Percentiles rank a stretch among this genome's conserved stretches.
Evolutionary conservation across 1,284 basidiomycete genomes (phyloP).

Genomic region (Taiwanofungus camphoratus): DNA sequence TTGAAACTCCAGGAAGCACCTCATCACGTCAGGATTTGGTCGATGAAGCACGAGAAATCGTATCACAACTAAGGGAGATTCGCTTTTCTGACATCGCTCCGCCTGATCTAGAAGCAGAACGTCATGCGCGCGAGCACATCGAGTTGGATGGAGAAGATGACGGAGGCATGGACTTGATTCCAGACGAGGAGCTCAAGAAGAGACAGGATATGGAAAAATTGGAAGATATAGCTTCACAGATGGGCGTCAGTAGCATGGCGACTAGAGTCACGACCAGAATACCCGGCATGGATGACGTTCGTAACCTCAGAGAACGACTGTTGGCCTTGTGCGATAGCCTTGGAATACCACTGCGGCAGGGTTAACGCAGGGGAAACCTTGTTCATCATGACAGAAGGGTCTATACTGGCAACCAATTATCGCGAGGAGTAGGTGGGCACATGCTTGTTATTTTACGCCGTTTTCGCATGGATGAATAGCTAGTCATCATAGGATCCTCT

Average conservation of each 20-base stretch:
- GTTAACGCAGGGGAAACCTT: no score
- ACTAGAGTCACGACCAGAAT: constrained; percentile 20
- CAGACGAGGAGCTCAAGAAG: constrained; percentile 37
- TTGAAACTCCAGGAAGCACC: constrained; percentile 25
- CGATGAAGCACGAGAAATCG: constrained; percentile 46
- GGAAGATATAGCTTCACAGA: constrained; percentile 47
- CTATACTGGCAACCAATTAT: no score
- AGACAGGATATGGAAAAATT: constrained; percentile 46
- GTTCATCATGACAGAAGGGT: no score
- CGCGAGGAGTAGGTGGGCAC: no score
- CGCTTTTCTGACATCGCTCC: constrained; percentile 64
- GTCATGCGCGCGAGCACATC: constrained; percentile 62
- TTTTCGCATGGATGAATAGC: no score
- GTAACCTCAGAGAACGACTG: constrained; percentile 35
- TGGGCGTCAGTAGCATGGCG: constrained; percentile 28
- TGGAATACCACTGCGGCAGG: constrained; percentile 22
- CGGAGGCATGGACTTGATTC: constrained; percentile 15
- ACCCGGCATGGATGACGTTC: constrained; percentile 42
- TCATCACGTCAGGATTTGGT: background rate
- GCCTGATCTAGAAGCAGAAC: constrained; percentile 65
- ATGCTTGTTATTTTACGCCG: no score
- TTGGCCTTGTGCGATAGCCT: constrained; percentile 30
- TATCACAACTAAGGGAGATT: constrained; percentile 46
- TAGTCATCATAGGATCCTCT: no score
- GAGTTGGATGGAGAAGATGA: constrained; percentile 27